phyloP scores from a whole-genome alignment of 768 basidiomycete genomes.

The Leccinum subtestaceum region DNA sequence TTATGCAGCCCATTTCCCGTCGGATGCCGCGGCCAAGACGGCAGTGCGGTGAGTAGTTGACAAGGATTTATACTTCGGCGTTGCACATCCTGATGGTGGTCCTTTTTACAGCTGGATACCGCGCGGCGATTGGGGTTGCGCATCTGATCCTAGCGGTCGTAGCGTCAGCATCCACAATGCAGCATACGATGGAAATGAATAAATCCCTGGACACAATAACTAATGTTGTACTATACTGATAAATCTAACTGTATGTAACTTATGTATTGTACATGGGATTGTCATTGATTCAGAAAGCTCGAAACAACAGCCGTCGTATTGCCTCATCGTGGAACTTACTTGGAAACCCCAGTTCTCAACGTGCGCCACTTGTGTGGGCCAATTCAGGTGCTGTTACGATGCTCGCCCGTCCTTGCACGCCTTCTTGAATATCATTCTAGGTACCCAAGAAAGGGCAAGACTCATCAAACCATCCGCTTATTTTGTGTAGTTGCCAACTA shows the following conservation, averaged over 20 bases:
- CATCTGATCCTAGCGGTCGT: conserved; percentile 90
- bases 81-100: conserved; percentile 11
- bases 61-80: neutral
- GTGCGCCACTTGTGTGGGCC: no score
- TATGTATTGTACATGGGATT: neutral
- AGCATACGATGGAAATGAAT: conserved; percentile 54
- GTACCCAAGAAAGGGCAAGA: no score
- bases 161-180: conserved; percentile 95
- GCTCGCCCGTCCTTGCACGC: no score
- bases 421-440: no score
- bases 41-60: conserved; percentile 71
- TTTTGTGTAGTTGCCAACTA: no score
- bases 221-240: neutral
- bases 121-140: conserved; percentile 94
- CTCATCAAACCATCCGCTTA: no score
- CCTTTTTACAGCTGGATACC: conserved; percentile 79
- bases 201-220: conserved; percentile 12
- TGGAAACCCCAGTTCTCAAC: no score
- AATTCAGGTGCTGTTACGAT: no score
- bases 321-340: no score
- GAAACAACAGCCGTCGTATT: no score
- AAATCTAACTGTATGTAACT: neutral
- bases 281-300: no score
- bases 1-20: conserved; percentile 70
- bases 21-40: conserved; percentile 80